Percentiles rank a stretch among this genome's conserved stretches.
Conservation (phyloP, 2,329 filamentous ascomycete genomes). For the Dryadomyces quercus-mongolicae region DNA sequence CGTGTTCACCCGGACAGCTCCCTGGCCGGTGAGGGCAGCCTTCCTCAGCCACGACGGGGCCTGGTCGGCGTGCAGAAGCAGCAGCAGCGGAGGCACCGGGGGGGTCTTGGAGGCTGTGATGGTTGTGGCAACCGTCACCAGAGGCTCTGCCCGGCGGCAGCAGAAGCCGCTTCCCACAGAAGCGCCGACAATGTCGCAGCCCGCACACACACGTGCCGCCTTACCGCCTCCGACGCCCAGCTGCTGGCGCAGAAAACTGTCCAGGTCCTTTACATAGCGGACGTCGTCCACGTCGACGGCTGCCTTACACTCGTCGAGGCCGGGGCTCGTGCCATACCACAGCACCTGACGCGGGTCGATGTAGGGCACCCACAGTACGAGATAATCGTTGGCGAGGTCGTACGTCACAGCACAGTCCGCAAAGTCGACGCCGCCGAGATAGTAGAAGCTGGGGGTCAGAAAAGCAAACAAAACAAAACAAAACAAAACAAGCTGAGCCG, state of each 20-base stretch:
- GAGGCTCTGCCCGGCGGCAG: constrained; percentile 13
- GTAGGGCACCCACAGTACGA: constrained; percentile 64
- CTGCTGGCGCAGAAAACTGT: constrained; percentile 35
- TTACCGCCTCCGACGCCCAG: constrained; percentile 18
- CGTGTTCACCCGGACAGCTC: constrained; percentile 30
- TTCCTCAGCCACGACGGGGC: constrained; percentile 10
- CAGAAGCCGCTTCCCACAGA: constrained; percentile 8
- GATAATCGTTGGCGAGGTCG: constrained; percentile 43
- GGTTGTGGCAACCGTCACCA: too few relatives aligned
- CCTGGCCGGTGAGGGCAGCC: not conserved
- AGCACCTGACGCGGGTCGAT: constrained; percentile 49
- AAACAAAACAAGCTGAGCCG: too few relatives aligned
- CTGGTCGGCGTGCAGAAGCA: constrained; percentile 27
- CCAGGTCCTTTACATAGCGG: constrained; percentile 38
- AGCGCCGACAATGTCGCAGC: not conserved
- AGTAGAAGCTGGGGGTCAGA: constrained; percentile 37
- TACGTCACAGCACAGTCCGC: constrained; percentile 44
- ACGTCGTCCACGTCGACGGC: constrained; percentile 62
- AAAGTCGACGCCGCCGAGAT: constrained; percentile 42
- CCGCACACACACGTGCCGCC: not conserved
- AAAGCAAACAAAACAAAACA: not conserved
- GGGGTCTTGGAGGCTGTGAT: not conserved
- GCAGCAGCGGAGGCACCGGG: constrained; percentile 23
- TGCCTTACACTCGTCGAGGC: constrained; percentile 45
- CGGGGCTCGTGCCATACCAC: constrained; percentile 52